Evolutionary conservation across 345 rosid species (phyloP).

Genomic region (Linum tenue): DNA sequence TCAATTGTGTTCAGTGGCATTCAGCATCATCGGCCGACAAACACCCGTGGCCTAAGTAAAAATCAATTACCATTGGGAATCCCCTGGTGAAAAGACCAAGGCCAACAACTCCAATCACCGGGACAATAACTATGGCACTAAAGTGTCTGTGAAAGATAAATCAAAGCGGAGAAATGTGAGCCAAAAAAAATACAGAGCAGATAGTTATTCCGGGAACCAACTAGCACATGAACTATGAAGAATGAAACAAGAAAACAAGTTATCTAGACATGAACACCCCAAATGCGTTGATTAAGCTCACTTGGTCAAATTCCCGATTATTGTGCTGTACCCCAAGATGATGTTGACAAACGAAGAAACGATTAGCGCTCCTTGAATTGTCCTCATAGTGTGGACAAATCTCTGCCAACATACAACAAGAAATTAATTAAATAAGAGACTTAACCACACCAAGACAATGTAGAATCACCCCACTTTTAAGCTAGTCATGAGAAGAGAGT

Average conservation of each 20-base stretch:
- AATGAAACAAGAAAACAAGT: not conserved
- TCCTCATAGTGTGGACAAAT: constrained; percentile 63
- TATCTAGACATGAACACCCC: no score
- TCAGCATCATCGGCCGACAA: not conserved
- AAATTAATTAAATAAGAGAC: not conserved
- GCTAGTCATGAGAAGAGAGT: not conserved
- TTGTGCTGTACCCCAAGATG: constrained; percentile 56
- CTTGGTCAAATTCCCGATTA: constrained; percentile 79
- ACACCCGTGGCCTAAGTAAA: not conserved
- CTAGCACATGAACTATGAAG: no score
- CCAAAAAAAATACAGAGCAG: not conserved
- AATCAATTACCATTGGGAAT: constrained; percentile 64
- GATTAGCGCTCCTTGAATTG: constrained; percentile 85
- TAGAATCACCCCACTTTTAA: not conserved
- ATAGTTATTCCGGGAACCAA: no score
- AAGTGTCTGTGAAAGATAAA: constrained; percentile 37
- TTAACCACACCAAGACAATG: not conserved
- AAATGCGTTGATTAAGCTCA: constrained; percentile 15
- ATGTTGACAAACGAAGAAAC: constrained; percentile 81
- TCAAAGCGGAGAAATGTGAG: not conserved
- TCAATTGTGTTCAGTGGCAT: not conserved
- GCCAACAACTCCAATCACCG: constrained; percentile 64
- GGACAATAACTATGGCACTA: constrained; percentile 64
- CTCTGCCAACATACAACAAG: constrained; percentile 42
- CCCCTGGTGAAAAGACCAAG: constrained; percentile 83